phyloP scores from a whole-genome alignment of 441 rosid species.

The Euphorbia celastroides region DNA sequence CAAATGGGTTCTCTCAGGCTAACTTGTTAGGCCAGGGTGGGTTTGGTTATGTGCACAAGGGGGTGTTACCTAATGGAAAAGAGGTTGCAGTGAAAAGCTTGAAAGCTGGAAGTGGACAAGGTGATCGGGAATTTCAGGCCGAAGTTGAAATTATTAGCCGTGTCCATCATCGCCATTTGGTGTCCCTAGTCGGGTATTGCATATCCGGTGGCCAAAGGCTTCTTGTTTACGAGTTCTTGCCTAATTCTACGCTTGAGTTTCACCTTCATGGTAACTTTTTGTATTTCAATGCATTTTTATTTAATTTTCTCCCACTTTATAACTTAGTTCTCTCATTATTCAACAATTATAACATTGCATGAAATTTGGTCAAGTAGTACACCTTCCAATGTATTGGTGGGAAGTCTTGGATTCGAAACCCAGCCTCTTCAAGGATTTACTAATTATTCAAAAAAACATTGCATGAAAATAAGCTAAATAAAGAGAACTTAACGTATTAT shows the following conservation, averaged over 20 bases:
- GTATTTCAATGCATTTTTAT: background rate
- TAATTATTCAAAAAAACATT: no score
- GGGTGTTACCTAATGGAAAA: conserved; percentile 70
- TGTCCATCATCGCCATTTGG: conserved; percentile 86
- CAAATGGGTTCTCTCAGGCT: conserved; percentile 68
- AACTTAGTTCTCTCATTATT: no score
- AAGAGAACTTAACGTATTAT: no score
- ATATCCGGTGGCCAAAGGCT: conserved; percentile 57
- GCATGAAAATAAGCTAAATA: no score
- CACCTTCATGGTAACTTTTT: conserved; percentile 72
- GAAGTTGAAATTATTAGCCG: conserved; percentile 92
- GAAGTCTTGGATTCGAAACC: no score
- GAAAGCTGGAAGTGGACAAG: conserved; percentile 89
- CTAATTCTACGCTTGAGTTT: conserved; percentile 81
- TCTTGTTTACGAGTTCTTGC: conserved; percentile 93
- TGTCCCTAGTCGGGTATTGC: conserved; percentile 82
- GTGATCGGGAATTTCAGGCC: conserved; percentile 94
- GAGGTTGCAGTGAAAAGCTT: conserved; percentile 86
- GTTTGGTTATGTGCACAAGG: conserved; percentile 86
- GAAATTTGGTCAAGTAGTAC: no score
- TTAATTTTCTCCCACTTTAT: no score
- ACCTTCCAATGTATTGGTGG: no score
- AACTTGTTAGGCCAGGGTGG: conserved; percentile 96
- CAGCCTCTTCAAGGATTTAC: no score
- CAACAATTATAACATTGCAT: no score